phyloP scores from a whole-genome alignment of 345 rosid genomes.

The Dimocarpus longan region DNA sequence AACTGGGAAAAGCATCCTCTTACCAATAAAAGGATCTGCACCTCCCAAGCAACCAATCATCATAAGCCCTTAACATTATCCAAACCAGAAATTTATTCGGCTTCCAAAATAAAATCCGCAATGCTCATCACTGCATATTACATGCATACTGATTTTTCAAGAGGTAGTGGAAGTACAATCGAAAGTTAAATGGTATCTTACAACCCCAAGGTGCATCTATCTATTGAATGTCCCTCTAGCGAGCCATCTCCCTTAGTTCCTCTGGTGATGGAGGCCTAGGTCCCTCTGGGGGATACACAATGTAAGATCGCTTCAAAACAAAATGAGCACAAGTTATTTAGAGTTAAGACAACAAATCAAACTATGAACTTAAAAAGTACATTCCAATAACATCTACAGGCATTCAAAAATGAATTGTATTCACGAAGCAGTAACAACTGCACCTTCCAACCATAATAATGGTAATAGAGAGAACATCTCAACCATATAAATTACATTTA shows the following conservation, averaged over 20 bases:
- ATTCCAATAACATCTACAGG: not conserved
- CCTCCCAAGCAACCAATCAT: not conserved
- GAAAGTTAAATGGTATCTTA: conserved; percentile 5
- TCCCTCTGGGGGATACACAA: conserved; percentile 58
- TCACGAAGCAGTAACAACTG: not conserved
- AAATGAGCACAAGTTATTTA: conserved; percentile 9
- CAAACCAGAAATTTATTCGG: conserved; percentile 6
- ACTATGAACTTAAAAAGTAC: not conserved
- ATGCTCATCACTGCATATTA: not conserved
- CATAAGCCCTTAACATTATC: not conserved
- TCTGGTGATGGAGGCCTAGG: conserved; percentile 65
- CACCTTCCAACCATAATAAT: not conserved
- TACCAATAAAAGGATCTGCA: not conserved
- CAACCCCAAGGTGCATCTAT: conserved; percentile 20
- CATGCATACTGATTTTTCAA: not conserved
- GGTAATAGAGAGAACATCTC: not conserved
- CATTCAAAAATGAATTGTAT: not conserved
- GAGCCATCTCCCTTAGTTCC: conserved; percentile 70
- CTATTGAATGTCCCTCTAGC: conserved; percentile 38
- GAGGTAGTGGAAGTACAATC: not conserved
- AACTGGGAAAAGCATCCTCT: not conserved
- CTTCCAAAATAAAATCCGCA: conserved; percentile 10
- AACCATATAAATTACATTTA: not conserved
- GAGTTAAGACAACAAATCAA: not conserved
- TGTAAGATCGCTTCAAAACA: conserved; percentile 50